Evolutionary conservation across 2,329 filamentous ascomycete genomes (phyloP), one percentile per base, ranked within the genome.

Genomic region (Claviceps paspali): DNA sequence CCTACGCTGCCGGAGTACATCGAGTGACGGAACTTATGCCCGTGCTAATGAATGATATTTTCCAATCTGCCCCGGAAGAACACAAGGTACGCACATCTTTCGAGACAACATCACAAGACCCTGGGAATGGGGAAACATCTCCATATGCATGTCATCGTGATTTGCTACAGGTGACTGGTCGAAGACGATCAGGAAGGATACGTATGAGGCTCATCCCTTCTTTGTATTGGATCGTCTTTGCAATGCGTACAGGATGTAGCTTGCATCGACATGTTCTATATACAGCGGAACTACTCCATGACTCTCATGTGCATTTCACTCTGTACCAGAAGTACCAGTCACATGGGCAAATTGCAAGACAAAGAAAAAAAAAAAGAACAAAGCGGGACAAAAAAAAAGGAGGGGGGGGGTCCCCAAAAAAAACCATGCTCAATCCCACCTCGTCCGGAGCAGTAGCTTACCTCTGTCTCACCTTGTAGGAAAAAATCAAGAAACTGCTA

Each of bases 11-110:
- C 51, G 91, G 88, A 52, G 86, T 96, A 55, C 80, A 93, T 73
- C 82, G 84, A 77, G 85, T 96, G 64, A 94, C 86, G 57, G 87
- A 95, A 66, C 69, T 95, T 55, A 77, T 98, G 58, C 87, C 88
- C 47, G 77, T 81, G 49, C 67, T 98, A 63, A 93, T 98, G 81
- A 86, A 83, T 72, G 88, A 96, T 62, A 88, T 95, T 57, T 73
- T 92, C 60, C 79, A 82, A 58, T 78, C 77, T 53, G 82, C 85
- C 49, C 91, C 91, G 40, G 76, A 82, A 59, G 84, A 92, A 65
- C 91, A 98, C 75, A 96, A 94, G 83, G 83, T 91, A 88, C 72
- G 83, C 77, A 66, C 54, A 39, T 24, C 17, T 41, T 48, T 35
- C 36, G 24, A 40, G 26, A 21, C 7, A 28, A 17, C 24, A 28